Evolutionary conservation across 257 asterid species (phyloP), one percentile per base, ranked within the genome.

Genomic region (Parsonsia alboflavescens): DNA sequence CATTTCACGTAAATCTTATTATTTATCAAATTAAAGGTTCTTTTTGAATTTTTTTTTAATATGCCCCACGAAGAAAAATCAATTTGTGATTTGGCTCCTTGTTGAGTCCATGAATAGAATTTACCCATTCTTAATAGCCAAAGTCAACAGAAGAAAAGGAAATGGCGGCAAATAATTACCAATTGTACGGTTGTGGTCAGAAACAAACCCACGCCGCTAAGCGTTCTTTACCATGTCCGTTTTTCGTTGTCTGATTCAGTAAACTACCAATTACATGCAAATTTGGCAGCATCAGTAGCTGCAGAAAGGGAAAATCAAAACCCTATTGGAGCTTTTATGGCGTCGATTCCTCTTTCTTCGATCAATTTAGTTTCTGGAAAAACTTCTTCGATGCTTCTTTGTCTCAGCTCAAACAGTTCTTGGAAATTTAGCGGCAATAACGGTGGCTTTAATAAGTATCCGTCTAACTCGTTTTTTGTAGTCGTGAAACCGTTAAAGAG

Each of bases 131-230:
- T 42, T 42, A 42, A 33, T 5, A 42, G 9, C 70, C 21, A 33
- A 49, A 78, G 87, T 86, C 89, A 81, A 79, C 66, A 85, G 83
- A 83, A 24, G 89, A 85, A 85, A 88, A 82, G 59, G 94, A 90
- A 87, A 76, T 77, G 89, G 88, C 89, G 88, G 88, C 82, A 80
- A 85, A 81, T 70, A 15, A 62, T 73, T 71, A 82, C 88, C 91
- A 75, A 64, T 76, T 73, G 64, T 82, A 58, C 78, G 80, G 87
- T 57, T 85, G 96, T 83, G 96, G 91, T 79, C 75, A 78, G 45
- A 77, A 88, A 73, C 59, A 45, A 79, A 5, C 44, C 78, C 77
- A 76, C 69, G 81, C 75, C 69, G 81, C 42, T 17, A 22, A 52
- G 5, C 58, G 24, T 4, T 52, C 7, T 5, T 52, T 4, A 7